Evolutionary conservation across 2,329 filamentous ascomycete genomes (phyloP).

Genomic region (Magnaporthiopsis incrustans): DNA sequence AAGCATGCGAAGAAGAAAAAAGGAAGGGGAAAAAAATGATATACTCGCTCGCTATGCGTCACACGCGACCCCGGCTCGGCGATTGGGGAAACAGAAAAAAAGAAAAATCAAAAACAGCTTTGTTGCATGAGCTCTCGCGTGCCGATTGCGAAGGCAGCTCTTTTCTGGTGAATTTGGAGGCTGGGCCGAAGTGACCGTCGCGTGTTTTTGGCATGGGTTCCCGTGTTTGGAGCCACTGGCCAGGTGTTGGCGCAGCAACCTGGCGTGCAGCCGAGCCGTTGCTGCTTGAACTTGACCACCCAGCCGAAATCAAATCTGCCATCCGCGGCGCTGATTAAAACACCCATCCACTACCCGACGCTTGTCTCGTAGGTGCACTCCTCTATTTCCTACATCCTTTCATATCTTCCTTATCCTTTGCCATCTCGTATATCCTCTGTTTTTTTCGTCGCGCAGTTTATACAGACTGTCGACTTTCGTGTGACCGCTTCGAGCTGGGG

Average conservation of each 20-base stretch:
- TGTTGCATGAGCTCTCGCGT: not conserved
- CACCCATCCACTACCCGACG: too few species aligned
- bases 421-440: too few species aligned
- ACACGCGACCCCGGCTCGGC: not conserved
- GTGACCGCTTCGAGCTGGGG: too few species aligned
- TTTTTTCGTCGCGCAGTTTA: too few species aligned
- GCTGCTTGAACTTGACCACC: not conserved
- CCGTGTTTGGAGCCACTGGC: conserved; percentile 1
- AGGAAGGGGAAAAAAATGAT: not conserved
- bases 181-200: not conserved
- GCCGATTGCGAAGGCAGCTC: not conserved
- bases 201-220: conserved; percentile 2
- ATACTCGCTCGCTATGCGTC: not conserved
- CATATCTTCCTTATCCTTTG: too few species aligned
- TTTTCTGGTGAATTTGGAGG: conserved; percentile 1
- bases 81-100: not conserved
- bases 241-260: conserved; percentile 6
- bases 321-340: too few species aligned
- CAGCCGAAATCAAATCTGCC: too few species aligned
- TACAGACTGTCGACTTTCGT: too few species aligned
- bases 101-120: not conserved
- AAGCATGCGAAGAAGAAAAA: not conserved
- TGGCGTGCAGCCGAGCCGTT: not conserved
- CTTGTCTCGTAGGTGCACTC: too few species aligned
- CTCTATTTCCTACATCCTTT: too few species aligned